Evolutionary conservation across 2,329 filamentous ascomycete species (phyloP).

Genomic region (Nemania sp.): DNA sequence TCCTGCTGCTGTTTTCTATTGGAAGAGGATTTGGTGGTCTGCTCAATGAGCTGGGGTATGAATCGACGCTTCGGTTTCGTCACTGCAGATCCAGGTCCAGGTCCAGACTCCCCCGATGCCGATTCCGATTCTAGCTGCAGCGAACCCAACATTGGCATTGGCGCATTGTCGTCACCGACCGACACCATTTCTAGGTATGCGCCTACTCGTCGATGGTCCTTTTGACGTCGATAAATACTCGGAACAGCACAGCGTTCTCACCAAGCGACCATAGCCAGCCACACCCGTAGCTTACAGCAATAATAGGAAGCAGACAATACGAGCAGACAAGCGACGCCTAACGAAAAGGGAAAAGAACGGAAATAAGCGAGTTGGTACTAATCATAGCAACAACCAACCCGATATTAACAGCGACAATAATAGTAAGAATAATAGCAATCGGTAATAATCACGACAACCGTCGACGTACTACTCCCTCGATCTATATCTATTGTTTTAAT

Average conservation of each 20-base stretch:
- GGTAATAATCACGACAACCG: constrained; percentile 7
- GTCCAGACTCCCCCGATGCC: constrained; percentile 16
- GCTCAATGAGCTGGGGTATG: constrained; percentile 52
- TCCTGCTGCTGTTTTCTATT: constrained; percentile 35
- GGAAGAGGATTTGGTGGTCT: constrained; percentile 49
- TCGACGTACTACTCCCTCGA: neutral
- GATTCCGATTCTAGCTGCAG: constrained; percentile 28
- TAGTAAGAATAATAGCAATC: constrained; percentile 6
- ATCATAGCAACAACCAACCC: constrained; percentile 7
- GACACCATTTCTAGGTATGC: constrained; percentile 43
- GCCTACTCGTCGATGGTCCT: constrained; percentile 7
- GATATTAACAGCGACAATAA: too few species aligned
- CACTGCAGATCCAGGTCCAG: constrained; percentile 32
- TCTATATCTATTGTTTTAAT: neutral
- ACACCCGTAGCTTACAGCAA: constrained; percentile 5
- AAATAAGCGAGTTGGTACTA: constrained; percentile 7
- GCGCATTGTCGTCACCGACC: constrained; percentile 45
- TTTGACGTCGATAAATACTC: neutral
- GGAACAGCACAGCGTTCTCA: neutral
- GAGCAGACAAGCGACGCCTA: neutral
- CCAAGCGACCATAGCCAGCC: constrained; percentile 2
- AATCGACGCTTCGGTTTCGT: constrained; percentile 51
- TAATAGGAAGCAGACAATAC: constrained; percentile 1
- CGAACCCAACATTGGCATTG: constrained; percentile 48
- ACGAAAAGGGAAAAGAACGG: neutral